Evolutionary conservation across 306 rosid species (phyloP).

Genomic region (Ceratonia siliqua): DNA sequence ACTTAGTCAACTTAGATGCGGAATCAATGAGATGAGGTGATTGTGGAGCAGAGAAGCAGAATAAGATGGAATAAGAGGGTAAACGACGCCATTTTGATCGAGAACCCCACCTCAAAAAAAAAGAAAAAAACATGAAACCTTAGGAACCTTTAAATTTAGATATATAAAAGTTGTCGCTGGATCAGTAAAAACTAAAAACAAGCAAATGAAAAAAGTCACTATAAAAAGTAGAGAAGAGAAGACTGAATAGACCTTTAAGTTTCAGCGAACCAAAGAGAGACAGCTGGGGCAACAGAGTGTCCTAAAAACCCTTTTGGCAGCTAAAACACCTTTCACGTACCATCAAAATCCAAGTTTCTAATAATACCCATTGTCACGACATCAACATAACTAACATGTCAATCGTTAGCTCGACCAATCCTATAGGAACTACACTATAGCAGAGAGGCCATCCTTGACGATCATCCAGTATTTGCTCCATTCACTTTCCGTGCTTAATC

Average conservation of each 20-base stretch:
- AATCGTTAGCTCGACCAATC: constrained; percentile 55
- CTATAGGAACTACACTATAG: constrained; percentile 65
- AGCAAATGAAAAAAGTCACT: constrained; percentile 35
- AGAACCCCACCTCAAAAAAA: constrained; percentile 79
- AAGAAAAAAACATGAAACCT: constrained; percentile 49
- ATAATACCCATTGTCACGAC: constrained; percentile 57
- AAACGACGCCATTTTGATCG: constrained; percentile 60
- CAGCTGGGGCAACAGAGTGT: constrained; percentile 50
- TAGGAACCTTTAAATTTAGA: constrained; percentile 50
- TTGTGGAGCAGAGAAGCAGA: constrained; percentile 69
- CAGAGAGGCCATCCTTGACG: constrained; percentile 33
- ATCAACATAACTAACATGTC: constrained; percentile 57
- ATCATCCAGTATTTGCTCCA: constrained; percentile 35
- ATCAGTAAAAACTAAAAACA: constrained; percentile 25
- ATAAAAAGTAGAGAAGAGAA: constrained; percentile 61
- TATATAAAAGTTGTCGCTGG: constrained; percentile 31
- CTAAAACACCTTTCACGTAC: constrained; percentile 50
- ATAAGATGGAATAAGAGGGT: constrained; percentile 52
- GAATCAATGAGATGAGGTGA: constrained; percentile 61
- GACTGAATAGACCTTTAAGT: constrained; percentile 59
- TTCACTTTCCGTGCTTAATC: constrained; percentile 24
- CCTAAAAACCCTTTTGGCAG: constrained; percentile 56
- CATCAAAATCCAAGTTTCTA: constrained; percentile 58
- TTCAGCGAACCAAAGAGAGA: constrained; percentile 59
- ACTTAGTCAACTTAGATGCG: constrained; percentile 45